Conservation (phyloP, 257 asterid species). For the Agastache rugosa region DNA sequence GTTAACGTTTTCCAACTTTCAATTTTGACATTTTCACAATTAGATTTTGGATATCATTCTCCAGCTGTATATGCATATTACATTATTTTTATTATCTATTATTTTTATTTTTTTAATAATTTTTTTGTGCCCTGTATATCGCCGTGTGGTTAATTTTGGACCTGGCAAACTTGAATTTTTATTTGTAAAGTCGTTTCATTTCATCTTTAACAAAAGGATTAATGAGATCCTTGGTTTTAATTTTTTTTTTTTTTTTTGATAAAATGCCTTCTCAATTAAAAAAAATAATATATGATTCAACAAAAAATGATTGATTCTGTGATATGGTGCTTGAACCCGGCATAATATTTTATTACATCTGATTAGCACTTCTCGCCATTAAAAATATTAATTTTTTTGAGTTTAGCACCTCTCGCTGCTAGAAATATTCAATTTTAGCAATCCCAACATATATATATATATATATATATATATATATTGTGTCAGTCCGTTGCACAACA, state of each 20-base stretch:
- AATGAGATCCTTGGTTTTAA: neutral
- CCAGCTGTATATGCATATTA: conserved; percentile 32
- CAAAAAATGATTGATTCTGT: neutral
- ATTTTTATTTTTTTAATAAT: neutral
- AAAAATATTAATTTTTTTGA: no score
- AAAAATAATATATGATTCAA: no score
- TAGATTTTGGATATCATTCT: conserved; percentile 24
- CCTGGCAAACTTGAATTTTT: conserved; percentile 26
- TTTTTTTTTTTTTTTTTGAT: neutral
- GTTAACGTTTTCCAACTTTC: neutral
- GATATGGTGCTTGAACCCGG: neutral
- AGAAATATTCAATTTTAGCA: no score
- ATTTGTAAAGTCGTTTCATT: conserved; percentile 33
- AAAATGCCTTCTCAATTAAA: neutral
- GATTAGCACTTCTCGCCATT: no score
- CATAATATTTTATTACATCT: no score
- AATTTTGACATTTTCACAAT: conserved; percentile 28
- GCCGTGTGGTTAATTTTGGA: conserved; percentile 27
- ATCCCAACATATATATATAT: no score
- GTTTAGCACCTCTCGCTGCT: no score
- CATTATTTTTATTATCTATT: neutral
- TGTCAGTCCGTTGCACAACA: neutral
- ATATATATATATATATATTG: no score
- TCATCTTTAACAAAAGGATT: conserved; percentile 13
- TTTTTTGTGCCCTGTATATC: neutral